A percentile compares a stretch with the other conserved stretches of the same genome.
Conservation (phyloP, 202 grass and related monocot genomes). For the Schoenoplectus tabernaemontani region DNA sequence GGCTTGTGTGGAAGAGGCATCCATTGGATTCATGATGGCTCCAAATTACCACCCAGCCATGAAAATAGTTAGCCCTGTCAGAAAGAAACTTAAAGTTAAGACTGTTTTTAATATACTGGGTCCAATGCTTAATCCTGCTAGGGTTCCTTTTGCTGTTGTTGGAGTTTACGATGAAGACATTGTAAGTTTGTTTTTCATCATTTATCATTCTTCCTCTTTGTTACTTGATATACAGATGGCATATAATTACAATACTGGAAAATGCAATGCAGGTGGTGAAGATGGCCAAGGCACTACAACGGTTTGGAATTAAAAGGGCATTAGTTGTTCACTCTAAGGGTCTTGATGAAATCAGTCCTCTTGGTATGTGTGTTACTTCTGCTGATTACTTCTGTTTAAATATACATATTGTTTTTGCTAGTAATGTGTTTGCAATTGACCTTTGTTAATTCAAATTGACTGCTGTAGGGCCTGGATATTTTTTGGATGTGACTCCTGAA, state of each 20-base stretch:
- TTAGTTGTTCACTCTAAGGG: conserved; percentile 92
- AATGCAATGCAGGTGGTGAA: conserved; percentile 54
- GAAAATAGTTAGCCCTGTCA: conserved; percentile 83
- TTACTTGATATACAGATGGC: neutral
- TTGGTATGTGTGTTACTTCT: conserved; percentile 43
- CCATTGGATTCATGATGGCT: conserved; percentile 99
- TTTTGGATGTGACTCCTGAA: conserved; percentile 76
- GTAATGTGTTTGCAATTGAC: neutral
- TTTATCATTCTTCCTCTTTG: neutral
- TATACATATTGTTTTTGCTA: neutral
- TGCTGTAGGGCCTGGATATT: conserved; percentile 75
- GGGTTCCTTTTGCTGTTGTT: conserved; percentile 83
- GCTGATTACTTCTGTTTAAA: neutral
- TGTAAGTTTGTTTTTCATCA: conserved; percentile 40
- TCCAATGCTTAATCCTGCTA: conserved; percentile 88
- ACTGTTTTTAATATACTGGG: conserved; percentile 96
- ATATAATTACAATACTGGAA: neutral
- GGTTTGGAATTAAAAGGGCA: conserved; percentile 91
- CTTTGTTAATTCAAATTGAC: conserved; percentile 3
- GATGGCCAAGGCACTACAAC: conserved; percentile 83
- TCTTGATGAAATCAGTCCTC: conserved; percentile 95
- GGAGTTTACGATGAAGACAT: conserved; percentile 91
- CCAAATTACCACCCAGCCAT: conserved; percentile 95
- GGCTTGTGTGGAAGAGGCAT: conserved; percentile 66
- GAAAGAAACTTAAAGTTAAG: conserved; percentile 92